Evolutionary conservation across 495 filamentous ascomycete genomes (phyloP).

Genomic region (Talaromyces stipitatus): DNA sequence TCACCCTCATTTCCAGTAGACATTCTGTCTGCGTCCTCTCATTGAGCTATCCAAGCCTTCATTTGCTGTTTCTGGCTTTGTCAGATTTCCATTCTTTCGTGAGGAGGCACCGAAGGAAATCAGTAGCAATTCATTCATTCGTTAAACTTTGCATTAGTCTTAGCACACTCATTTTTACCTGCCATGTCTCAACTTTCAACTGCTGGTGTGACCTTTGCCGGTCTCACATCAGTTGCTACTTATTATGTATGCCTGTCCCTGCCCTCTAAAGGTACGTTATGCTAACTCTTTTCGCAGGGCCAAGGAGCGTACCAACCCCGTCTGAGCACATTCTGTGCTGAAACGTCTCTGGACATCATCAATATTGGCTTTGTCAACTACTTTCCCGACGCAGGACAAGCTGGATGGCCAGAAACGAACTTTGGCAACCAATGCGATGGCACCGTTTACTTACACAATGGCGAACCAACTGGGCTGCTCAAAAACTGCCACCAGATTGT

Average conservation of each 20-base stretch:
- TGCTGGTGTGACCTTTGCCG: constrained; percentile 21
- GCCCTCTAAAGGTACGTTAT: neutral
- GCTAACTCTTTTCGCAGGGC: constrained; percentile 26
- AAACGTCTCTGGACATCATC: constrained; percentile 57
- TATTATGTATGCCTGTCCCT: constrained; percentile 46
- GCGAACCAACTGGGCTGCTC: constrained; percentile 25
- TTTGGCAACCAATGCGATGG: constrained; percentile 59
- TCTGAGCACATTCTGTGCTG: constrained; percentile 50
- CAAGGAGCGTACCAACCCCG: constrained; percentile 38
- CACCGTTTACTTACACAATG: constrained; percentile 33
- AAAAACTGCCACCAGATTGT: constrained; percentile 43
- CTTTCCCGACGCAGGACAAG: constrained; percentile 50
- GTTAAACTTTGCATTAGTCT: constrained; percentile 17
- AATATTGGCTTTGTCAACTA: constrained; percentile 57
- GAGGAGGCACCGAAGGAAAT: neutral
- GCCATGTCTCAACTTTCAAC: constrained; percentile 18
- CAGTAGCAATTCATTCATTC: constrained; percentile 18
- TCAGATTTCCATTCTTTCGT: constrained; percentile 14
- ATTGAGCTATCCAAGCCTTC: constrained; percentile 11
- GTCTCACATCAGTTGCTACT: constrained; percentile 49
- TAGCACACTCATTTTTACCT: constrained; percentile 3
- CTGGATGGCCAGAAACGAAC: constrained; percentile 51
- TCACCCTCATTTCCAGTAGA: constrained; percentile 29
- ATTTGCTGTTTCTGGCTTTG: constrained; percentile 5
- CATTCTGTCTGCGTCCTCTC: constrained; percentile 44